Evolutionary conservation across 2,329 filamentous ascomycete species (phyloP).

Genomic region (Leptodontidium sp.): DNA sequence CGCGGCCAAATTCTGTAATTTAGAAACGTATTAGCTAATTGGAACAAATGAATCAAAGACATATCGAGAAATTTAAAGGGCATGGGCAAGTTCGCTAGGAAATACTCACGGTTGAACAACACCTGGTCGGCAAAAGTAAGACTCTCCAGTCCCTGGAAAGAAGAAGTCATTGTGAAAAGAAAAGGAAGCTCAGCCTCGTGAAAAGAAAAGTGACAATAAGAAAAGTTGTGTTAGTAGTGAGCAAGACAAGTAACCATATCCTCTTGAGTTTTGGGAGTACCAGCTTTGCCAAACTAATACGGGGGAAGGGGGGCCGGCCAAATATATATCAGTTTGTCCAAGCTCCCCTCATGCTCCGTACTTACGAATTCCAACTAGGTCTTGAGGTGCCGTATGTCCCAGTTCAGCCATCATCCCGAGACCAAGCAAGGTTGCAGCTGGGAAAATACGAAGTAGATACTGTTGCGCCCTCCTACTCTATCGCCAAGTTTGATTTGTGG

Average conservation of each 20-base stretch:
- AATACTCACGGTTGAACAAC: slow-evolving; percentile 19
- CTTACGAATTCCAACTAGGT: background rate
- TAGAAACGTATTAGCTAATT: background rate
- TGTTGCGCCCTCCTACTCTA: background rate
- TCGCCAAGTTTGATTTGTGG: slow-evolving; percentile 10
- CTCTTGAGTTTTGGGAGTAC: background rate
- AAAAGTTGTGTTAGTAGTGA: background rate
- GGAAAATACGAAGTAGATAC: background rate
- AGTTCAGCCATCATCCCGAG: slow-evolving; percentile 8
- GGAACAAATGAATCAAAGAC: background rate
- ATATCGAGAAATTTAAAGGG: slow-evolving; percentile 31
- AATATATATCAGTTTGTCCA: slow-evolving; percentile 1
- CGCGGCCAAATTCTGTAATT: slow-evolving; percentile 40
- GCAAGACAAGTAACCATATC: background rate
- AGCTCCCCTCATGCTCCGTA: background rate
- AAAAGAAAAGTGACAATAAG: background rate
- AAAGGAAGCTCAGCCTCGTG: slow-evolving; percentile 10
- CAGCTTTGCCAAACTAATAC: background rate
- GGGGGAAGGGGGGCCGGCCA: background rate
- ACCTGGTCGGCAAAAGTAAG: slow-evolving; percentile 26
- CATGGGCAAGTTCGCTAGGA: too few species aligned
- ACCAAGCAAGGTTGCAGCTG: background rate
- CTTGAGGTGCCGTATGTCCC: background rate
- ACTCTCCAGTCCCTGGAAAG: slow-evolving; percentile 26
- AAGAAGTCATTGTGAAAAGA: slow-evolving; percentile 20